Percentiles rank a stretch among this genome's conserved stretches.
phyloP scores from a whole-genome alignment of 1,139 yeast genomes.

The Yueomyces sp. region DNA sequence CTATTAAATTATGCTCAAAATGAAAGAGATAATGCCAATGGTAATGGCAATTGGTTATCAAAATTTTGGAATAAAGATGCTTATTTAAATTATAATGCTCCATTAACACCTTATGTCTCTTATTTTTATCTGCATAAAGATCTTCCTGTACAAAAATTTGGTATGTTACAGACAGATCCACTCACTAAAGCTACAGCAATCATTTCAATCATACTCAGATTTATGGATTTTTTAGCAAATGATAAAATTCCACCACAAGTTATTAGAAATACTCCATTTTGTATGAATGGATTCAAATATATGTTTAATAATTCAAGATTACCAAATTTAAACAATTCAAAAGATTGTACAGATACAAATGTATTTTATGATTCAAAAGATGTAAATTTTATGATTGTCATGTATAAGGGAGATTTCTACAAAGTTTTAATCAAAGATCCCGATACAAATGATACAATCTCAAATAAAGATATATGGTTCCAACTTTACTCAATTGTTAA shows the following conservation, averaged over 20 bases:
- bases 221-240: constrained; percentile 40
- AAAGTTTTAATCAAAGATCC: constrained; percentile 58
- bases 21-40: constrained; percentile 15
- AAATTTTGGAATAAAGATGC: constrained; percentile 94
- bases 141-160: constrained; percentile 30
- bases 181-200: constrained; percentile 62
- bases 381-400: constrained; percentile 61
- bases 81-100: constrained; percentile 81
- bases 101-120: constrained; percentile 86
- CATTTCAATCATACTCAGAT: constrained; percentile 42
- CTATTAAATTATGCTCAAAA: constrained; percentile 42
- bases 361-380: constrained; percentile 36
- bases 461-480: constrained; percentile 51
- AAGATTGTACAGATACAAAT: constrained; percentile 42
- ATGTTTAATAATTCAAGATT: constrained; percentile 87
- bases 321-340: constrained; percentile 32
- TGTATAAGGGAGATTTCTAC: constrained; percentile 70
- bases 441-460: constrained; percentile 38
- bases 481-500: constrained; percentile 50
- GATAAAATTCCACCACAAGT: constrained; percentile 64
- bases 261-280: constrained; percentile 61
- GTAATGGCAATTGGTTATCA: constrained; percentile 74
- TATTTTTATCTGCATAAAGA: constrained; percentile 83
- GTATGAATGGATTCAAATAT: constrained; percentile 86
- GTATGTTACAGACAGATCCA: constrained; percentile 51